Evolutionary conservation across 2,329 filamentous ascomycete species (phyloP), one percentile per base, ranked within the genome.

Genomic region (Fusarium algeriense): DNA sequence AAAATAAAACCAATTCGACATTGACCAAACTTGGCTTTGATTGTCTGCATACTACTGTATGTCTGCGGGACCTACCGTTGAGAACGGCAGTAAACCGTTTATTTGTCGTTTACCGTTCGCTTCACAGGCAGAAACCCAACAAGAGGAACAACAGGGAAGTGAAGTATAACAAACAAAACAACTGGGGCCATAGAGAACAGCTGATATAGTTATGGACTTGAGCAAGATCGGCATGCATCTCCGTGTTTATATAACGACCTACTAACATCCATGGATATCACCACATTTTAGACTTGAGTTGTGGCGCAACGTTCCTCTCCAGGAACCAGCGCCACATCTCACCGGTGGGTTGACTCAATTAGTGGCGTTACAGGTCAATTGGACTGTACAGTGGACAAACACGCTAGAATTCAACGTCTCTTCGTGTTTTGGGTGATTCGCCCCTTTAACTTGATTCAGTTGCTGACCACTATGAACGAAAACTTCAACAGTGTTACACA

Each of bases 301-400:
- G 69, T 71, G 69, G 69, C 69, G 68, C 28, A 64, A 57, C 48
- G 54, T 38, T 50, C 28, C 20, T 64, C 28, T 41, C 26, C 26
- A 57, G 54, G 50, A 45, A 68, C 35, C 12, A 52, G 40, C 69
- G 69, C 69, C 69, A 71, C 69, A 65, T 64, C 34, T 45, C 35
- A 60, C n/a, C 45, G n/a, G 58, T 13, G n/a, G 8, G 54, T 40
- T 53, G n/a, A 13, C 30, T 32, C 15, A 20, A 45, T 15, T 43
- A 49, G 28, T 70, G 45, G 67, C 67, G 63, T 54, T 53, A 43
- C 45, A 44, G n/a, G 23, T 58, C 7, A 45, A 44, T 38, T 57
- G 37, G 35, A 17, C 28, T 57, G 23, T 44, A 19, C 46, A 54
- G 34, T 61, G 62, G 43, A 26, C 38, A 66, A 30, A 32, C 41